phyloP scores from a whole-genome alignment of 2,329 filamentous ascomycete species.

The Fusarium sp. region DNA sequence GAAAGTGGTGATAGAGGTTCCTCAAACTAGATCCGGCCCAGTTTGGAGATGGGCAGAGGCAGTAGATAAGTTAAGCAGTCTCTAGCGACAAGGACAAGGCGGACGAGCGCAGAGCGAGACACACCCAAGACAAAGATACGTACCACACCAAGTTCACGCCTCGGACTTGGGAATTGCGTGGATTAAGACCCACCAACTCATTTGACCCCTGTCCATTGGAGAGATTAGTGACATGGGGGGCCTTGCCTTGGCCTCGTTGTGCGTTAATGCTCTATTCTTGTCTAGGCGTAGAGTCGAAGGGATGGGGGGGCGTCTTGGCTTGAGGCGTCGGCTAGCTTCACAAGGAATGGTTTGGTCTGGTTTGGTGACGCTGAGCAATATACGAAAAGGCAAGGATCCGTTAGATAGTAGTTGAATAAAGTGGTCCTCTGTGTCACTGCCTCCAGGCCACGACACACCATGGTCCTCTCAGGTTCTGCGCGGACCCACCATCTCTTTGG shows the following conservation, averaged over 20 bases:
- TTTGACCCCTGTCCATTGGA: conserved; percentile 50
- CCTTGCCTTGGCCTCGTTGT: conserved; percentile 50
- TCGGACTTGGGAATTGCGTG: conserved; percentile 54
- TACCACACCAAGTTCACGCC: conserved; percentile 41
- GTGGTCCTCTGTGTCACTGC: conserved; percentile 52
- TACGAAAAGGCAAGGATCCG: conserved; percentile 60
- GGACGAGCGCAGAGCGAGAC: conserved; percentile 38
- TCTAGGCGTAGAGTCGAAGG: conserved; percentile 42
- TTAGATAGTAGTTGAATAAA: conserved; percentile 61
- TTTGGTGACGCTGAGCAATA: conserved; percentile 63
- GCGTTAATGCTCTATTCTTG: conserved; percentile 58
- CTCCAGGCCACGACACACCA: conserved; percentile 35
- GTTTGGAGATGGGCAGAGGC: conserved; percentile 38
- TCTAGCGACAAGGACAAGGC: conserved; percentile 41
- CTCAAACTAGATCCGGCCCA: conserved; percentile 38
- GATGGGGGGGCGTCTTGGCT: conserved; percentile 47
- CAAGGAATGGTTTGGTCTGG: conserved; percentile 48
- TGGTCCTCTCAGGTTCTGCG: conserved; percentile 31
- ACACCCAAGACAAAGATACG: conserved; percentile 41
- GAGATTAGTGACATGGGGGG: conserved; percentile 53
- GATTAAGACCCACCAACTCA: conserved; percentile 43
- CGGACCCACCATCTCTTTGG: conserved; percentile 40
- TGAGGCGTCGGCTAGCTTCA: conserved; percentile 45
- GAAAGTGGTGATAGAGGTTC: conserved; percentile 49
- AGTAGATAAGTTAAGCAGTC: conserved; percentile 46